Percentiles rank a stretch among this genome's conserved stretches.
Evolutionary conservation across 805 yeast genomes (phyloP).

Genomic region (Lipomyces yamadae): DNA sequence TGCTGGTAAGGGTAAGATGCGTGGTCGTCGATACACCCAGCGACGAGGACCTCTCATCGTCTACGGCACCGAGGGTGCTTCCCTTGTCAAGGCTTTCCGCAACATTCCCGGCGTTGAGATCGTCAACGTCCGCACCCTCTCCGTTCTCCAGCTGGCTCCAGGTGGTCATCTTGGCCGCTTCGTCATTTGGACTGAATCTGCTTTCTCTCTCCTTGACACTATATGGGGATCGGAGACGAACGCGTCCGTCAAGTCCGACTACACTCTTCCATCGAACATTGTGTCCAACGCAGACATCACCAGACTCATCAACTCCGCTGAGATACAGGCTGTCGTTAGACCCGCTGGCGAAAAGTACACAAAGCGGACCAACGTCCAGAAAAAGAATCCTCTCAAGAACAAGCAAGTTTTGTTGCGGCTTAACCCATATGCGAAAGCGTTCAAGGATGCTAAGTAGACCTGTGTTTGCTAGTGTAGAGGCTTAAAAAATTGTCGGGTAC

Average conservation of each 20-base stretch:
- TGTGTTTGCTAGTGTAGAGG: neutral
- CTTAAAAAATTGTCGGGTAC: neutral
- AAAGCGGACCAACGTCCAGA: constrained; percentile 92
- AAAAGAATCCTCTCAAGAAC: constrained; percentile 99
- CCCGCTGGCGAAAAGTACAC: constrained; percentile 93
- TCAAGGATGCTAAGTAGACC: constrained; percentile 45
- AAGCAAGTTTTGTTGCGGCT: constrained; percentile 96
- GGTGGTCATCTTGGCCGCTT: constrained; percentile 99
- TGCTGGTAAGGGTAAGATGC: constrained; percentile 99
- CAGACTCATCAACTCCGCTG: constrained; percentile 98
- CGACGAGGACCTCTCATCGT: constrained; percentile 99
- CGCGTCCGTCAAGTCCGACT: constrained; percentile 82
- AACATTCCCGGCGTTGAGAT: constrained; percentile 99
- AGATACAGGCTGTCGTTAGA: constrained; percentile 95
- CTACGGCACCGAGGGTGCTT: constrained; percentile 91
- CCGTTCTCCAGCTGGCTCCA: constrained; percentile 98
- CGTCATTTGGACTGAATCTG: constrained; percentile 99
- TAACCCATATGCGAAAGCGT: constrained; percentile 99
- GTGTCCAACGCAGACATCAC: constrained; percentile 93
- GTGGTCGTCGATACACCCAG: constrained; percentile 99
- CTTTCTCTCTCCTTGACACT: constrained; percentile 94
- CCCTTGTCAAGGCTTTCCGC: constrained; percentile 98
- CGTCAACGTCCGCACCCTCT: constrained; percentile 86
- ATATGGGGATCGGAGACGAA: constrained; percentile 94
- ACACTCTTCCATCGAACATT: constrained; percentile 92